Evolutionary conservation across 208 protist species (phyloP).

Genomic region (Crithidia fasciculata): DNA sequence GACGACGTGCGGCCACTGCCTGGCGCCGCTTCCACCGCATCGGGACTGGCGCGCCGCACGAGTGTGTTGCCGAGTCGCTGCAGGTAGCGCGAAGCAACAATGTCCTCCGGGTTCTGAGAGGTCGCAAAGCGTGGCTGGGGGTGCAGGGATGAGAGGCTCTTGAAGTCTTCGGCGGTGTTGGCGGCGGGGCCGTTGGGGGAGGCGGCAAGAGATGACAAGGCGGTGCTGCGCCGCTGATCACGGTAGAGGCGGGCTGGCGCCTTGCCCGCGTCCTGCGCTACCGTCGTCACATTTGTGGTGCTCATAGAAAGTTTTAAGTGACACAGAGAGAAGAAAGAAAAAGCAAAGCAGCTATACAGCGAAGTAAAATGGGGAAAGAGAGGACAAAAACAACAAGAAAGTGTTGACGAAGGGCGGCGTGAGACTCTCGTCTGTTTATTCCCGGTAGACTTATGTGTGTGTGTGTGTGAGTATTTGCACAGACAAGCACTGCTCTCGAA

Average conservation of each 20-base stretch:
- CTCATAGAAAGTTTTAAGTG: background rate
- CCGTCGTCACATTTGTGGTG: background rate
- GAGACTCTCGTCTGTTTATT: no score
- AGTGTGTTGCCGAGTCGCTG: constrained; percentile 32
- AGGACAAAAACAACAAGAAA: background rate
- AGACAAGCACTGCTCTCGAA: no score
- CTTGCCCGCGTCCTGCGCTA: background rate
- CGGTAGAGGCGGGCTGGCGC: background rate
- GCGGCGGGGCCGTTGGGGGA: background rate
- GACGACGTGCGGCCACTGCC: constrained; percentile 1
- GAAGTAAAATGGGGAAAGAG: background rate
- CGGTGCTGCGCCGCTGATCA: background rate
- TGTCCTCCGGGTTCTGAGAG: constrained; percentile 20
- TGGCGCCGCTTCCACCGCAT: background rate
- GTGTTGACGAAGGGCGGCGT: no score
- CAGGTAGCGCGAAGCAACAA: constrained; percentile 29
- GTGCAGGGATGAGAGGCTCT: background rate
- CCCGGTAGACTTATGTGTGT: no score
- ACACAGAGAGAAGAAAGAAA: background rate
- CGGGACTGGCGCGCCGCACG: constrained; percentile 7
- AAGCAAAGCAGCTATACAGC: background rate
- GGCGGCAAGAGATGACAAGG: constrained; percentile 2
- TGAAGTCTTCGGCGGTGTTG: constrained; percentile 1
- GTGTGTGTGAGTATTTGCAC: no score
- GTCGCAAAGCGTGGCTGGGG: background rate